Evolutionary conservation across 2,329 filamentous ascomycete genomes (phyloP), one percentile per base, ranked within the genome.

Genomic region (Cercospora brassicicola): DNA sequence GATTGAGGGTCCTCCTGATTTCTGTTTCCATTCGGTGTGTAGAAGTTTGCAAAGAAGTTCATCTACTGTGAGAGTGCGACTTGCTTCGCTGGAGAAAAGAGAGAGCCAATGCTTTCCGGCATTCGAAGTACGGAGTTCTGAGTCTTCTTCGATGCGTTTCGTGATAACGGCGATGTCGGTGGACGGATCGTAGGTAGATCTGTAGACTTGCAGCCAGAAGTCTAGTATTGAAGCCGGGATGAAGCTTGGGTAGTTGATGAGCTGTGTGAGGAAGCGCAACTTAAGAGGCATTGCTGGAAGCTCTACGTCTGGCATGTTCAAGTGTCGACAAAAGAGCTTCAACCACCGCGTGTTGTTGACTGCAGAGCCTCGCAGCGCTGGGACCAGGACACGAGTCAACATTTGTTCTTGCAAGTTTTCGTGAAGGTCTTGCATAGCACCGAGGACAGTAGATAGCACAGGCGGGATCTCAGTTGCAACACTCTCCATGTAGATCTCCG

Each of bases 81-180:
- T 26, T 18, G 66, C 26, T 13, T 20, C 59, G 15, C 30, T 15
- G 7, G 66, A 72, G 65, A 76, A 79, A 11, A 76, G 33, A 0
- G 62, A 42, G 8, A 79, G 69, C 76, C 76, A 80, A 33, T 72
- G 69, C 56, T 62, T 64, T 18, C 67, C 67, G 15, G 65, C 69
- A 62, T 69, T 71, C 5, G 69, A 68, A 31, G 36, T 39, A 15
- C 62, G 69, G n/a, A 72, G 33, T 51, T 71, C 45, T 65, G 48
- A 1, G 74, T 74, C 64, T 4, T 67, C 63, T 28, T 31, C 39
- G 0, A 71, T 18, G 75, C 36, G 13, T 6, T 74, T 62, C 48
- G 77, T 78, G 10, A 79, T 30, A 0, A 55, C 62, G 20, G 45
- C 36, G n/a, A 78, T 69, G 4, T 70, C 26, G 2, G 61, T 28